phyloP scores from a whole-genome alignment of 2,329 filamentous ascomycete genomes.

The Calcarisporium arbuscula region DNA sequence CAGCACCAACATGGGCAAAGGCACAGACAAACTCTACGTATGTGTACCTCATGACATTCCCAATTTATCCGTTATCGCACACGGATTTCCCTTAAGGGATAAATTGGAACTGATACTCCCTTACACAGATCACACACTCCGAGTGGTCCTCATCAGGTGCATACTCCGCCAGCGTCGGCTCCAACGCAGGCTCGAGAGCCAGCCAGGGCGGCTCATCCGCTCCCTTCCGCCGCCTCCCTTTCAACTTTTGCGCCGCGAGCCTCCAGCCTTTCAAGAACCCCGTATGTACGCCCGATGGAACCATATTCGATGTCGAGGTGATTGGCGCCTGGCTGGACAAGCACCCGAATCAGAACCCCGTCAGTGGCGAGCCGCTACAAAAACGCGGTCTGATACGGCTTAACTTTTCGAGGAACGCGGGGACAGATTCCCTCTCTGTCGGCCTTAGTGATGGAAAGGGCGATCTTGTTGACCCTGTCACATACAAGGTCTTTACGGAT shows the following conservation, averaged over 20 bases:
- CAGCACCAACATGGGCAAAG: constrained; percentile 38
- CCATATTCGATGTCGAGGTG: constrained; percentile 91
- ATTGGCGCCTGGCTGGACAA: constrained; percentile 93
- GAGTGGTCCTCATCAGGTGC: constrained; percentile 93
- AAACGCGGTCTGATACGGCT: constrained; percentile 82
- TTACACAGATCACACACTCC: constrained; percentile 73
- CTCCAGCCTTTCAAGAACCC: constrained; percentile 93
- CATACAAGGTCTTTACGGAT: constrained; percentile 95
- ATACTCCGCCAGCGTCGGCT: constrained; percentile 73
- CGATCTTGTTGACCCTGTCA: constrained; percentile 93
- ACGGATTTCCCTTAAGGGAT: not conserved
- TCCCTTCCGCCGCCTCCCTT: constrained; percentile 82
- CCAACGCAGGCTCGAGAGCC: constrained; percentile 52
- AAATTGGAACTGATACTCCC: not conserved
- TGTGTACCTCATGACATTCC: too few species aligned
- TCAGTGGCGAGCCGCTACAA: constrained; percentile 72
- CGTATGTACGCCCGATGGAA: constrained; percentile 82
- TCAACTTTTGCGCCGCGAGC: constrained; percentile 95
- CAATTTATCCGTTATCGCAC: too few species aligned
- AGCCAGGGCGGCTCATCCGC: constrained; percentile 40
- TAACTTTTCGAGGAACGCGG: constrained; percentile 86
- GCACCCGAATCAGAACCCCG: constrained; percentile 78
- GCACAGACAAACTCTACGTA: constrained; percentile 41
- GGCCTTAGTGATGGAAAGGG: constrained; percentile 49
- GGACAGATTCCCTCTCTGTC: constrained; percentile 45